A percentile compares a stretch with the other conserved stretches of the same genome.
Evolutionary conservation across 2,329 filamentous ascomycete species (phyloP).

Genomic region (Graphiopsis chlorocephala): DNA sequence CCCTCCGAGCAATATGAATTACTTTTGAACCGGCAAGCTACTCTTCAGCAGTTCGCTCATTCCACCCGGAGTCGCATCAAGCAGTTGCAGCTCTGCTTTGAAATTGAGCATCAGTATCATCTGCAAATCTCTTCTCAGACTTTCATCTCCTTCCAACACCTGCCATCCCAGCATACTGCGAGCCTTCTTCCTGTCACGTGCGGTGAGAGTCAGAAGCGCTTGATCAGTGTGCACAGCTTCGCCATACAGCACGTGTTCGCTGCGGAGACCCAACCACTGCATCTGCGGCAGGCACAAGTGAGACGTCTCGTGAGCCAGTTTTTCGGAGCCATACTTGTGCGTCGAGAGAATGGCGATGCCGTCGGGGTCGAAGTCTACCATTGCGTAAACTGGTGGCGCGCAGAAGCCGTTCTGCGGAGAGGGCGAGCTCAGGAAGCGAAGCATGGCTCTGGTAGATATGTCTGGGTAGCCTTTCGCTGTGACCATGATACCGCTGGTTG

Average conservation of each 20-base stretch:
- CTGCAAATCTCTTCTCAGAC: conserved; percentile 60
- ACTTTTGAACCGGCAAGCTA: not conserved
- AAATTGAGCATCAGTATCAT: conserved; percentile 69
- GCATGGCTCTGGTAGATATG: conserved; percentile 64
- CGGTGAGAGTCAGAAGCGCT: conserved; percentile 51
- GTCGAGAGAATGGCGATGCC: conserved; percentile 71
- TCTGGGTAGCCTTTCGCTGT: conserved; percentile 84
- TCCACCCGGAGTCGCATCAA: conserved; percentile 29
- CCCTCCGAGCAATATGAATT: not conserved
- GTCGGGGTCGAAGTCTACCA: conserved; percentile 76
- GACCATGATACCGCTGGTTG: conserved; percentile 62
- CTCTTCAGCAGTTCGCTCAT: conserved; percentile 25
- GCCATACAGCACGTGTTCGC: conserved; percentile 30
- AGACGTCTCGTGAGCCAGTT: conserved; percentile 58
- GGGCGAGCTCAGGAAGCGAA: conserved; percentile 52
- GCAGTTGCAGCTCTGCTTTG: conserved; percentile 71
- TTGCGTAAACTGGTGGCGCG: conserved; percentile 54
- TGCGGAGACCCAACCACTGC: conserved; percentile 63
- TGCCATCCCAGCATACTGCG: conserved; percentile 46
- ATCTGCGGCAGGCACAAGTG: conserved; percentile 51
- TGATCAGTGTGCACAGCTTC: conserved; percentile 33
- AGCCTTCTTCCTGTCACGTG: conserved; percentile 59
- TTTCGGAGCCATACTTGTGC: conserved; percentile 68
- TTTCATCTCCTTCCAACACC: conserved; percentile 18
- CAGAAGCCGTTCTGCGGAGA: conserved; percentile 45